Percentiles rank a stretch among this genome's conserved stretches.
Conservation (phyloP, 1,284 basidiomycete genomes). For the Pseudozyma tsukubaensis region DNA sequence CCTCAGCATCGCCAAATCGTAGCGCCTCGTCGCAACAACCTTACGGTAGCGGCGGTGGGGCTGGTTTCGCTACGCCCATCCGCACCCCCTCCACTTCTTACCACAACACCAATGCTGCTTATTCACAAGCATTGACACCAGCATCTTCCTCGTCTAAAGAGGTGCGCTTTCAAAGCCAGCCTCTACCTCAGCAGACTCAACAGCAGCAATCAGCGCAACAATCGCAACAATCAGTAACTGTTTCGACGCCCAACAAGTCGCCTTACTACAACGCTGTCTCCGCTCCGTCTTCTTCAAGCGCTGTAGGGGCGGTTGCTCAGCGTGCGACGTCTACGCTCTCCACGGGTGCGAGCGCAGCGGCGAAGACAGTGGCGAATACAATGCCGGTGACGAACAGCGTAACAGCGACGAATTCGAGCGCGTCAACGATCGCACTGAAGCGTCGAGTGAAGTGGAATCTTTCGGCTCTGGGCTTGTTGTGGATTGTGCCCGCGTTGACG, state of each 20-base stretch:
- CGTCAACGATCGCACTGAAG: conserved; percentile 13
- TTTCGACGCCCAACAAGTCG: conserved; percentile 18
- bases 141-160: conserved; percentile 24
- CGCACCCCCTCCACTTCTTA: conserved; percentile 27
- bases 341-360: background rate
- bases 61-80: conserved; percentile 33
- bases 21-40: conserved; percentile 4
- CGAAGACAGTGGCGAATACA: background rate
- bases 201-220: conserved; percentile 9
- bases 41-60: no score
- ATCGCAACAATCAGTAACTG: background rate
- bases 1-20: conserved; percentile 10
- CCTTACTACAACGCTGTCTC: conserved; percentile 17
- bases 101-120: conserved; percentile 2
- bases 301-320: background rate
- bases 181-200: conserved; percentile 24
- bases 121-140: conserved; percentile 31
- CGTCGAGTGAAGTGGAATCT: conserved; percentile 41
- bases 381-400: background rate
- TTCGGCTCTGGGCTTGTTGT: conserved; percentile 24
- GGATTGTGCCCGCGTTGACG: conserved; percentile 34
- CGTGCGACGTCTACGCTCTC: background rate
- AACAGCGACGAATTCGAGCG: background rate
- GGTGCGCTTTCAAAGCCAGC: conserved; percentile 42
- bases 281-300: background rate